Base-by-base conservation (phyloP, 306 rosid species). In the Cucumis cinereus region DNA sequence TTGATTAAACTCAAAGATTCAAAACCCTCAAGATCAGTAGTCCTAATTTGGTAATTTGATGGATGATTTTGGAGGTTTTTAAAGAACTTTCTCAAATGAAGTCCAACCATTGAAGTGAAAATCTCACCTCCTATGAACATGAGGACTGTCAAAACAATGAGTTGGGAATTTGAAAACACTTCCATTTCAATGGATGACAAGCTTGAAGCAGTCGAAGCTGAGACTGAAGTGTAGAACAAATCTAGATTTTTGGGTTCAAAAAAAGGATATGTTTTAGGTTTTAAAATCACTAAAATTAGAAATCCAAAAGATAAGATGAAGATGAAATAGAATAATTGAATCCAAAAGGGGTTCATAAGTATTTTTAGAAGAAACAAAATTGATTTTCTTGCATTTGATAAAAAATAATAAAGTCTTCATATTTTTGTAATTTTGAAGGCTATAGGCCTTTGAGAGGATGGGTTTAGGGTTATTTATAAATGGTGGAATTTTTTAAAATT, bases 161-260 rank as follows among this genome's bases (percentile, higher is more conserved):
- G 81, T 23, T 90, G 93, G 47, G 83, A 2, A 55, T 87, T 62
- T 1, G 96, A 88, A 30, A 88, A 87, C 22, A 52, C 79, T 83
- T 88, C 86, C 89, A 90, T 88, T 80, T 90, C 93, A 4, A 90
- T 57, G 0, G 90, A 79, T 33, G 96, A 75, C 93, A 90, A 87
- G 79, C 96, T 88, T 1, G 96, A 88, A 23, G 87, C 93, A 0
- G 96, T 87, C 15, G 87, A 9, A 26, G 91, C 81, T 0, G 96
- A 88, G 13, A 85, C 84, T 0, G 91, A 88, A 56, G 91, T 88
- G 83, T 84, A 90, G 73, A 88, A 87, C 4, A 90, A 47, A 50
- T 90, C 96, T 3, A 90, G 19, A 13, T 75, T 68, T 17, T 40
- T 77, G 26, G 86, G 75, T 8, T 5, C 68, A n/a, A 57, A 57